These are phyloP conservation scores for Rhizophagus clarus DNA, from an alignment of 192 early-diverging fungal species.

Conservation along the genomic window DNA sequence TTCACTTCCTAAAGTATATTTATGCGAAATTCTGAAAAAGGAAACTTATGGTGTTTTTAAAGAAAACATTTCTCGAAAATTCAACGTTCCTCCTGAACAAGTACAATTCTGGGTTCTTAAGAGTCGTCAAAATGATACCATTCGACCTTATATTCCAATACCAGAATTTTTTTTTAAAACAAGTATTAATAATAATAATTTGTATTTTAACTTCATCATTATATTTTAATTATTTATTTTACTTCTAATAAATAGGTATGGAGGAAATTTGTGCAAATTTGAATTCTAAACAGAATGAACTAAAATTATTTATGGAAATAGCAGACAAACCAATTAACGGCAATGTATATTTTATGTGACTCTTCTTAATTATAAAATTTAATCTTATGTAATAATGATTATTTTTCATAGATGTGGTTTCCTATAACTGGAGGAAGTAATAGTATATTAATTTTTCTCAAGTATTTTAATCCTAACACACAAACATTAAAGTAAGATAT, in stretches of 20 bases:
- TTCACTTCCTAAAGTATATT: too few relatives aligned
- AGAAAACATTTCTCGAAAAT: constrained; percentile 31
- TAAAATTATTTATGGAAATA: constrained; percentile 45
- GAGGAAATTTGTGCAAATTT: constrained; percentile 40
- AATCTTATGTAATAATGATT: constrained; percentile 33
- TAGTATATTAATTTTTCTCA: constrained; percentile 76
- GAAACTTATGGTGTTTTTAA: constrained; percentile 60
- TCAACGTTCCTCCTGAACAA: constrained; percentile 42
- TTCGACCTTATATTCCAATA: constrained; percentile 78
- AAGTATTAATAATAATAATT: constrained; percentile 56
- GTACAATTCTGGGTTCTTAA: constrained; percentile 87
- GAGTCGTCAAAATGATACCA: constrained; percentile 89
- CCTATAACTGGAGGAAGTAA: constrained; percentile 21
- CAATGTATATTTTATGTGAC: constrained; percentile 36
- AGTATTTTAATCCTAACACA: constrained; percentile 74
- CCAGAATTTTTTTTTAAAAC: constrained; percentile 45
- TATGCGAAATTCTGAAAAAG: constrained; percentile 57
- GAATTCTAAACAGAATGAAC: constrained; percentile 37
- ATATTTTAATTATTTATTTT: background rate
- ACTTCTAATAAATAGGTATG: constrained; percentile 42
- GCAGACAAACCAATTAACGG: constrained; percentile 35
- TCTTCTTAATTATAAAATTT: constrained; percentile 33
- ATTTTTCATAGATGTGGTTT: constrained; percentile 7
- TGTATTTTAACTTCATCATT: background rate
- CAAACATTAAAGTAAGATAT: constrained; percentile 62